These are phyloP conservation scores for Yamadazyma olivae DNA, from an alignment of 805 yeast genomes.

Conservation along the genomic window DNA sequence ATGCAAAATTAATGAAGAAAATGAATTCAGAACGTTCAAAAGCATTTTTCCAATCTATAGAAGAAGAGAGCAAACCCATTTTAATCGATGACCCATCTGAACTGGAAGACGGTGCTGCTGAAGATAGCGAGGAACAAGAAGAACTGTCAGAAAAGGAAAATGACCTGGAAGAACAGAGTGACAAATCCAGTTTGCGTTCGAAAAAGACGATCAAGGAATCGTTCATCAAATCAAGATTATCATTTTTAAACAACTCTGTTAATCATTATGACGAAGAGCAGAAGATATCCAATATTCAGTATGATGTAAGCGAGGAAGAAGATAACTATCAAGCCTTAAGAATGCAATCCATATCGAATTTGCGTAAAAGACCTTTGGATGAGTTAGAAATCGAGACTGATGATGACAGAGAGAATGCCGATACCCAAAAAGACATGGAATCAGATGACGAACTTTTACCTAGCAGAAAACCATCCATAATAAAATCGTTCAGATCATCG, in stretches of 20 bases:
- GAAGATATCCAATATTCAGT: slow-evolving; percentile 29
- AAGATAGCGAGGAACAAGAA: slow-evolving; percentile 14
- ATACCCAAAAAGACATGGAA: slow-evolving; percentile 17
- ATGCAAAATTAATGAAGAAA: slow-evolving; percentile 40
- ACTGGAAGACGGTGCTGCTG: slow-evolving; percentile 19
- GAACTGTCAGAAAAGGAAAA: slow-evolving; percentile 10
- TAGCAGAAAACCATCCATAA: slow-evolving; percentile 44
- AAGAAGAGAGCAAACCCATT: slow-evolving; percentile 17
- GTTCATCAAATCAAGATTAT: slow-evolving; percentile 54
- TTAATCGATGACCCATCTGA: slow-evolving; percentile 16
- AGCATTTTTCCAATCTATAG: slow-evolving; percentile 55
- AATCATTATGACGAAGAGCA: slow-evolving; percentile 33
- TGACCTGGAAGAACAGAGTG: background rate
- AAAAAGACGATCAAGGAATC: slow-evolving; percentile 45
- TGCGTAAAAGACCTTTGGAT: slow-evolving; percentile 17
- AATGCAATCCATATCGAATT: slow-evolving; percentile 26
- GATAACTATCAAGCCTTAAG: slow-evolving; percentile 45
- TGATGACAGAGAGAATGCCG: slow-evolving; percentile 14
- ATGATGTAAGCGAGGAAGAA: slow-evolving; percentile 32
- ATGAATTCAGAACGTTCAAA: slow-evolving; percentile 54
- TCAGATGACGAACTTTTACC: slow-evolving; percentile 38
- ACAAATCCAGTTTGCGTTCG: background rate
- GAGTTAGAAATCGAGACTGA: slow-evolving; percentile 24
- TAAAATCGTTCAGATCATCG: slow-evolving; percentile 44
- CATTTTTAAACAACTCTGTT: slow-evolving; percentile 42